Percentiles rank a stretch among this genome's conserved stretches.
phyloP scores from a whole-genome alignment of 2,329 filamentous ascomycete genomes.

The Scedosporium minutisporum region DNA sequence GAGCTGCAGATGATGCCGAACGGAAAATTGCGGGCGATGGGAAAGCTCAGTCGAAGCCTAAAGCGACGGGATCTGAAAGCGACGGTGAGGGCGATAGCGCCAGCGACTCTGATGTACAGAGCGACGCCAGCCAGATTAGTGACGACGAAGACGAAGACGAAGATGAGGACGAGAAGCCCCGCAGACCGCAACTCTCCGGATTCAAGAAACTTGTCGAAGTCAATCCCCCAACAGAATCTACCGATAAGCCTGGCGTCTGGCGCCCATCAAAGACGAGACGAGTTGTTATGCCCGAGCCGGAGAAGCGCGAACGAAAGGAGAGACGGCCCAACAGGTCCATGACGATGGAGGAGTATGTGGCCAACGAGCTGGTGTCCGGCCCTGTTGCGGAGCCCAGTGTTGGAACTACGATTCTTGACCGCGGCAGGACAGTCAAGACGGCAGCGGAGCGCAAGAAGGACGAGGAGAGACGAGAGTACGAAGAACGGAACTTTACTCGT shows the following conservation, averaged over 20 bases:
- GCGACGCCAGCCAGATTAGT: slow-evolving; percentile 24
- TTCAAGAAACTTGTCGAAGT: not conserved
- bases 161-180: slow-evolving; percentile 13
- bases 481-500: slow-evolving; percentile 85
- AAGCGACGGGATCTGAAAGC: slow-evolving; percentile 21
- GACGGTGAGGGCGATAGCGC: slow-evolving; percentile 16
- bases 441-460: slow-evolving; percentile 67
- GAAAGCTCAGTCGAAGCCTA: slow-evolving; percentile 13
- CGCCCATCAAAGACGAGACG: slow-evolving; percentile 81
- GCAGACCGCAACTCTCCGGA: slow-evolving; percentile 8
- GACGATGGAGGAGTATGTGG: slow-evolving; percentile 86
- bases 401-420: slow-evolving; percentile 74
- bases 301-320: slow-evolving; percentile 48
- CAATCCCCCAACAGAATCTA: slow-evolving; percentile 18
- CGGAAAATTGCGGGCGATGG: slow-evolving; percentile 17
- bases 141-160: slow-evolving; percentile 25
- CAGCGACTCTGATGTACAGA: slow-evolving; percentile 21
- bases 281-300: slow-evolving; percentile 67
- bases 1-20: slow-evolving; percentile 69
- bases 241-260: slow-evolving; percentile 58
- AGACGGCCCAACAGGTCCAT: slow-evolving; percentile 62
- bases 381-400: slow-evolving; percentile 83
- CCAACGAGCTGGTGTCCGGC: slow-evolving; percentile 70
- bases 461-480: slow-evolving; percentile 71
- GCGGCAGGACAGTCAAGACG: slow-evolving; percentile 72